Evolutionary conservation across 2,329 filamentous ascomycete genomes (phyloP).

Genomic region (Stachybotrys echinatus): DNA sequence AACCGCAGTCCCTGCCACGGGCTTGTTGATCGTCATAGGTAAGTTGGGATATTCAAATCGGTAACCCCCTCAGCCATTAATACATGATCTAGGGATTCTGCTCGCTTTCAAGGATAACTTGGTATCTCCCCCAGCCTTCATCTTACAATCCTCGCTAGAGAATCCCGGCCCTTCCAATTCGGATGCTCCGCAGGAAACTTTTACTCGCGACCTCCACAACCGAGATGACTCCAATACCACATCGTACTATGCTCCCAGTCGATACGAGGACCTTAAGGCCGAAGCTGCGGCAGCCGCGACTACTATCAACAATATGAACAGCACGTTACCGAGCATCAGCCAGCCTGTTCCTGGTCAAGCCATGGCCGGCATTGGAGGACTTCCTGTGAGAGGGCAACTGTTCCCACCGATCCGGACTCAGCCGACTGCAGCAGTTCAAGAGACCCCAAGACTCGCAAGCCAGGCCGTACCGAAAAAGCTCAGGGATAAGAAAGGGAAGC

Average conservation of each 20-base stretch:
- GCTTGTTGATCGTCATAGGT: constrained; percentile 45
- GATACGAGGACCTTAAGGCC: constrained; percentile 45
- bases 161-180: background rate
- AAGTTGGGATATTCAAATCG: constrained; percentile 8
- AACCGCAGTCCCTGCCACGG: constrained; percentile 45
- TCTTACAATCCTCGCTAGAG: background rate
- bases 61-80: constrained; percentile 3
- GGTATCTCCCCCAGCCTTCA: background rate
- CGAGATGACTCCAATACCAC: constrained; percentile 30
- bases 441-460: background rate
- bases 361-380: constrained; percentile 28
- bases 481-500: constrained; percentile 26
- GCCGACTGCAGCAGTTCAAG: constrained; percentile 10
- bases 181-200: constrained; percentile 1
- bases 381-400: constrained; percentile 33
- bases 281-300: constrained; percentile 24
- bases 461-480: constrained; percentile 16
- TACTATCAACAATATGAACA: constrained; percentile 9
- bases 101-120: constrained; percentile 25
- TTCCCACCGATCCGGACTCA: constrained; percentile 34
- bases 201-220: constrained; percentile 9
- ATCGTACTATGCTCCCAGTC: constrained; percentile 38
- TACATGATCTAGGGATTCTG: constrained; percentile 20
- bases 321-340: constrained; percentile 30
- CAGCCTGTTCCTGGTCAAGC: constrained; percentile 29